Evolutionary conservation across 2,329 filamentous ascomycete genomes (phyloP), one percentile per base, ranked within the genome.

Genomic region (Neophaeococcomyces aloes): DNA sequence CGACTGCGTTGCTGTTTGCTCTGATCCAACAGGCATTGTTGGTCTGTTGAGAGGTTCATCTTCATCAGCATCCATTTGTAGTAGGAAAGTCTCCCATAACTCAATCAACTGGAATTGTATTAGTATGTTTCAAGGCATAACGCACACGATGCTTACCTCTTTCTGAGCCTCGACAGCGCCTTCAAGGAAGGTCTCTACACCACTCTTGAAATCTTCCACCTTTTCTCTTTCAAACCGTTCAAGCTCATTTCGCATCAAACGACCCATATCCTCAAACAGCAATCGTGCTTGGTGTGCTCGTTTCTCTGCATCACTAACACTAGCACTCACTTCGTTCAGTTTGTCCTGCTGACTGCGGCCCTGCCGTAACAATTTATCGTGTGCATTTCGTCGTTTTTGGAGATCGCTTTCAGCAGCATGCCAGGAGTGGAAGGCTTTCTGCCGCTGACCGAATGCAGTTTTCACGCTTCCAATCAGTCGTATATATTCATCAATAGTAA

Each of bases 151-250:
- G 65, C 76, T 64, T 62, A 91, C 89, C 81, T 98, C 91, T 67
- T 98, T 98, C 68, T 98, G 91, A 44, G 89, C 91, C 66, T 98
- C 91, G 3, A 98, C 87, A 3, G 91, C 86, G 58, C 91, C 88
- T 69, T 98, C 91, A 56, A 98, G 65, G 65, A 94, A 98, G 1
- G 91, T 98, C 69, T 98, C 91, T 2, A 98, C 88, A 0, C 88
- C 89, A 50, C 84, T 91, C 72, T 98, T 98, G 65, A 98, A 98
- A 61, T 98, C 91, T 61, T 98, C 91, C 2, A 98, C 91, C 70
- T 98, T 98, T 66, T 98, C 91, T 56, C 77, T 78, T 67, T 98
- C 91, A 58, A 98, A 98, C 14, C 88, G 75, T 57, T 96, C 91
- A 53, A 98, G 71, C 64, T 98, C 91, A 29, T 74, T 74, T 48